Evolutionary conservation across 306 rosid genomes (phyloP), one percentile per base, ranked within the genome.

Genomic region (Sicyos edulis): DNA sequence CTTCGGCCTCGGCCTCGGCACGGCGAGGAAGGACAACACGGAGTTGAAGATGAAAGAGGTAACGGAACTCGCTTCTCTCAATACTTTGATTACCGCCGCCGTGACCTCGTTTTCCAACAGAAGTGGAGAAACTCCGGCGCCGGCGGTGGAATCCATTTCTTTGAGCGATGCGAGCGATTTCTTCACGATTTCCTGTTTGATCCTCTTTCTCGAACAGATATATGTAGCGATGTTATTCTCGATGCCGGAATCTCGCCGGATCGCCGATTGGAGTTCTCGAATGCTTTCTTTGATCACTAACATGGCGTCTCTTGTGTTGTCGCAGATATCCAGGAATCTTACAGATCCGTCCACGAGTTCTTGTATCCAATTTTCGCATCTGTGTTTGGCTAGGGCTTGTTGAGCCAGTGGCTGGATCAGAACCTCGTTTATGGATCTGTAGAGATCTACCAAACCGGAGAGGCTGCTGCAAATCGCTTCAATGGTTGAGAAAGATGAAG

Each of bases 271-370:
- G 76, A 90, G 81, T 4, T 77, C 86, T 24, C 70, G 22, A 55
- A 82, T 74, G 42, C 87, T 83, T 26, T 77, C 86, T 53, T 84
- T 85, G 63, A 86, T 72, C 8, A 73, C 55, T 65, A 79, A 51
- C 42, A 84, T 75, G 16, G 74, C 59, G 65, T 90, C 91, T 50
- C 88, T 88, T 0, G 84, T 79, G 51, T 80, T 83, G 64, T 84
- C 78, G 60, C 91, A 71, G 0, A 86, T 64, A 78, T 90, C 91
- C 67, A 90, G 71, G 82, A 83, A 86, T 14, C 76, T 77, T 1
- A 90, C 76, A 0, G 93, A 87, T 21, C 65, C 74, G 29, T 88
- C 95, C 3, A 85, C 17, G 78, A 90, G 77, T 62, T 85, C 90
- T 40, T 83, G 82, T 3, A 90, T 77, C 95, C 91, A 88, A 78